Conservation (phyloP, 2,329 filamentous ascomycete genomes). For the Aspergillus sojae region DNA sequence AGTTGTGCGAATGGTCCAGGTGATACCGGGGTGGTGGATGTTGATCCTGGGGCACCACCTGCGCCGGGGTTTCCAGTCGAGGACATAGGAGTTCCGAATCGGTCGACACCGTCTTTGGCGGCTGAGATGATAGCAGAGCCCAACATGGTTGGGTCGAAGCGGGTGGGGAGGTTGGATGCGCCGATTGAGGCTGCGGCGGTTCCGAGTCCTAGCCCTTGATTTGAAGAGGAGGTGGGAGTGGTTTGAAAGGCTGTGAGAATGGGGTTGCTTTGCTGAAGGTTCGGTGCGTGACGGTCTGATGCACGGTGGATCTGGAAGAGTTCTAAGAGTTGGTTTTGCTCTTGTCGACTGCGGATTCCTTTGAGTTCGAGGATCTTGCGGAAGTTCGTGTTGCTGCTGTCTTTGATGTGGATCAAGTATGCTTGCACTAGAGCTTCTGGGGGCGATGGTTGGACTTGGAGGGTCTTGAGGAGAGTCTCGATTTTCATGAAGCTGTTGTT, state of each 20-base stretch:
- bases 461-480: slow-evolving; percentile 90
- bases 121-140: slow-evolving; percentile 88
- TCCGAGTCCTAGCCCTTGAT: slow-evolving; percentile 51
- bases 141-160: slow-evolving; percentile 80
- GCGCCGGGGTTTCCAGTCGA: slow-evolving; percentile 24
- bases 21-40: slow-evolving; percentile 26
- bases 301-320: slow-evolving; percentile 85
- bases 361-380: slow-evolving; percentile 95
- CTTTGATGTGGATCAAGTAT: slow-evolving; percentile 94
- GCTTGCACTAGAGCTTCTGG: slow-evolving; percentile 94
- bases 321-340: slow-evolving; percentile 81
- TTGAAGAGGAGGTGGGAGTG: slow-evolving; percentile 31
- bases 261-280: slow-evolving; percentile 70
- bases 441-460: slow-evolving; percentile 89
- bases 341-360: slow-evolving; percentile 76
- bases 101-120: slow-evolving; percentile 79
- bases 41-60: slow-evolving; percentile 26
- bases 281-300: slow-evolving; percentile 63
- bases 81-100: slow-evolving; percentile 63
- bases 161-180: slow-evolving; percentile 52
- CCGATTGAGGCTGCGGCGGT: slow-evolving; percentile 45
- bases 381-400: slow-evolving; percentile 93
- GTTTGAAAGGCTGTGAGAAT: slow-evolving; percentile 67
- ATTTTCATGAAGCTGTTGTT: slow-evolving; percentile 81
- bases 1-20: slow-evolving; percentile 26